Conservation (phyloP, 2,329 filamentous ascomycete genomes). For the Alternaria ethzedia region DNA sequence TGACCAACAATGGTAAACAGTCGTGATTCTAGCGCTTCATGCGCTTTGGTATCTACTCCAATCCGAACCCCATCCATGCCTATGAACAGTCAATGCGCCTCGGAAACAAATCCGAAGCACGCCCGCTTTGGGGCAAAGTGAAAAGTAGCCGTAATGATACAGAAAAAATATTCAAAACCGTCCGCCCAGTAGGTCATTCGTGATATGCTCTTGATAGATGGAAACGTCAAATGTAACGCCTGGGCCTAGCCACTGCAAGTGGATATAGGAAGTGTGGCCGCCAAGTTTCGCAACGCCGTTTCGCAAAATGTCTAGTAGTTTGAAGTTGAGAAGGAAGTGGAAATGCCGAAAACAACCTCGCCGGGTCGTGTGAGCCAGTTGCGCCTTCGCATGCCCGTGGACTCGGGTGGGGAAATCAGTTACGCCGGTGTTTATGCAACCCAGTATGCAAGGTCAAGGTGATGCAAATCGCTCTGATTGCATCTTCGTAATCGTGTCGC, state of each 20-base stretch:
- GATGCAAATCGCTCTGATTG: conserved; percentile 43
- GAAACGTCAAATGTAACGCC: conserved; percentile 10
- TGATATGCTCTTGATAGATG: conserved; percentile 23
- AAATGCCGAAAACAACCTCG: conserved; percentile 30
- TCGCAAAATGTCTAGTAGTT: conserved; percentile 27
- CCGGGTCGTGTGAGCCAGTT: conserved; percentile 38
- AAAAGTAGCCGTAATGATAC: conserved; percentile 16
- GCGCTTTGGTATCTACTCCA: conserved; percentile 29
- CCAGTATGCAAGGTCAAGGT: conserved; percentile 39
- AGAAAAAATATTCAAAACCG: conserved; percentile 25
- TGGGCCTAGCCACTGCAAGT: conserved; percentile 12
- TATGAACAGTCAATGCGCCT: conserved; percentile 10
- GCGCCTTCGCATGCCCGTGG: conserved; percentile 37
- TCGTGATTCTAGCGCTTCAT: conserved; percentile 25
- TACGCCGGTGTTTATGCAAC: conserved; percentile 44
- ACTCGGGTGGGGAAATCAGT: conserved; percentile 23
- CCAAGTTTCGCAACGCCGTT: conserved; percentile 32
- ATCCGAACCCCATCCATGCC: conserved; percentile 4
- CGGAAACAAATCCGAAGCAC: background rate
- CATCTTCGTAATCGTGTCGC: conserved; percentile 41
- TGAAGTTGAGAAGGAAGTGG: conserved; percentile 2
- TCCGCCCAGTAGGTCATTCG: conserved; percentile 22
- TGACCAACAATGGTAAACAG: conserved; percentile 12
- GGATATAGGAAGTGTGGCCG: conserved; percentile 21
- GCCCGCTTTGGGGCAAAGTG: conserved; percentile 7